Evolutionary conservation across 371 early-diverging fungal species (phyloP), one percentile per base, ranked within the genome.

Genomic region (Mucor saturninus): DNA sequence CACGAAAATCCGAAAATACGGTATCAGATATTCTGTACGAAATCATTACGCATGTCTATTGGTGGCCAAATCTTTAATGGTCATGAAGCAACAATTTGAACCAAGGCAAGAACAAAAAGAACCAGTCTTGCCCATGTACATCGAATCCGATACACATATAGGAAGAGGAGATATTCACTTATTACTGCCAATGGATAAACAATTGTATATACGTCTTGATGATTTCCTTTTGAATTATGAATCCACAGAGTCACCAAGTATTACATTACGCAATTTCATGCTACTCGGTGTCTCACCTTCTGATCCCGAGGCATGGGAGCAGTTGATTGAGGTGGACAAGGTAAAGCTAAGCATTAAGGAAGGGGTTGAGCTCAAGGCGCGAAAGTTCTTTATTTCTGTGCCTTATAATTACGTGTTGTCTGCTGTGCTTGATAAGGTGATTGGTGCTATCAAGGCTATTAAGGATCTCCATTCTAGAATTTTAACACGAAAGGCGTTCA

Each of bases 341-440:
- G 57, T 13, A n/a, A 13, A 10, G 3, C 9, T 2, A 11, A 31
- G 3, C 11, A 45, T 13, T 5, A 21, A 6, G 3, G 8, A 14
- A 13, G 9, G 6, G 1, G 49, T 59, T 13, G 50, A 39, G 1
- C 38, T 67, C 2, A 50, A 50, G 3, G 26, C 52, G 4, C 54
- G 49, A 42, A 64, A 61, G 52, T n/a, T 69, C 6, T 49, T 50
- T 35, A 28, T 35, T 5, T 28, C 35, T 14, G 54, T 77, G 11
- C 77, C 77, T 6, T 65, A 64, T 53, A 58, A 65, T 1, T 72
- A 57, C 30, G 29, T 70, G 7, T 26, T 72, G 6, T 59, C 72
- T 1, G 49, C 59, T 53, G 59, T 72, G 11, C 56, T 70, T 10
- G 67, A 67, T 40, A 54, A 50, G 30, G 21, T 54, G 8, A 60